Percentiles rank a stretch among this genome's conserved stretches.
phyloP scores from a whole-genome alignment of 495 filamentous ascomycete genomes.

The Penicillium pancosmium region DNA sequence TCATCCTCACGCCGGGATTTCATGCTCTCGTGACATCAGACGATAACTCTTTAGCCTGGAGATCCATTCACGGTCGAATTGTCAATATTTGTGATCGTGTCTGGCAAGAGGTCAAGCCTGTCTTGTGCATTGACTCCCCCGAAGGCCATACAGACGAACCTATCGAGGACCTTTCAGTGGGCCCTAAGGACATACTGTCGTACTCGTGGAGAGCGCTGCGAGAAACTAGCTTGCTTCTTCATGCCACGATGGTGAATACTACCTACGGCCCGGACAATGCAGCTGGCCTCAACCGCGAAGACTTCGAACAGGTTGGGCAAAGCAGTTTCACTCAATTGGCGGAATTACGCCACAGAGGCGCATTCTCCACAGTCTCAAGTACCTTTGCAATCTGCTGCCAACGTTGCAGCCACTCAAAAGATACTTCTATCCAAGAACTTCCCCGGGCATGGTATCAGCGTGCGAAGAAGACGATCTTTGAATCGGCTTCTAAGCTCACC shows the following conservation, averaged over 20 bases:
- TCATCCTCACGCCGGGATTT: conserved; percentile 42
- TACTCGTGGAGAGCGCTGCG: conserved; percentile 93
- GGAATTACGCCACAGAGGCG: conserved; percentile 84
- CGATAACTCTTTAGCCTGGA: conserved; percentile 29
- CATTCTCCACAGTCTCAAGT: conserved; percentile 89
- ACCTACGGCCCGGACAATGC: conserved; percentile 40
- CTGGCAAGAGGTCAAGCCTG: conserved; percentile 72
- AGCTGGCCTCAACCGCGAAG: conserved; percentile 34
- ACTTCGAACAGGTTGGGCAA: conserved; percentile 60
- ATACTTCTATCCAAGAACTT: conserved; percentile 43
- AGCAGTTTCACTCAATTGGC: conserved; percentile 80
- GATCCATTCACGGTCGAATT: conserved; percentile 57
- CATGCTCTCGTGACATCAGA: conserved; percentile 32
- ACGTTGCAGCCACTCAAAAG: conserved; percentile 55
- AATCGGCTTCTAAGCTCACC: conserved; percentile 76
- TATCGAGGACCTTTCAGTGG: conserved; percentile 64
- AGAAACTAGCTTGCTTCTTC: conserved; percentile 70
- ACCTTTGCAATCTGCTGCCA: conserved; percentile 81
- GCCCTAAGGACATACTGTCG: conserved; percentile 84
- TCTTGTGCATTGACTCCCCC: conserved; percentile 88
- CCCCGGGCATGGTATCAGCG: conserved; percentile 67
- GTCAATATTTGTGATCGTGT: conserved; percentile 59
- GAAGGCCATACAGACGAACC: conserved; percentile 83
- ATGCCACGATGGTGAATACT: conserved; percentile 41
- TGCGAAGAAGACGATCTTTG: conserved; percentile 63